Base-by-base conservation (phyloP, 2,329 filamentous ascomycete species). In the Colletotrichum cordylinicola region DNA sequence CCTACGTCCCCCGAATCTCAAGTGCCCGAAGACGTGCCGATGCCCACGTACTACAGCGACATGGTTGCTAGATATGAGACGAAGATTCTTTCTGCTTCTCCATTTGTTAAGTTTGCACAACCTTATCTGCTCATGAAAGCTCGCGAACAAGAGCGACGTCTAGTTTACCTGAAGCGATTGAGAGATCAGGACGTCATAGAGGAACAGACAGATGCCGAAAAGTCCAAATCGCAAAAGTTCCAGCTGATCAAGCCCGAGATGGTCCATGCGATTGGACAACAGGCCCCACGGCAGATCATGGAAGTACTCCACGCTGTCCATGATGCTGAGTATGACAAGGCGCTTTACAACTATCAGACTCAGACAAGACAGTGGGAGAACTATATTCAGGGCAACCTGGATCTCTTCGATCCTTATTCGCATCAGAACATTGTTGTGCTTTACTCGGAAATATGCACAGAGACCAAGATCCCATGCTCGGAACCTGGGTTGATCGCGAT, bases 301-400 rank as follows among this genome's bases (percentile, higher is more conserved):
- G 96, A 98, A 80, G 95, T 98, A 65, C 87, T 99, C 8, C 96
- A 97, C 82, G 97, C 97, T 27, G 96, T 98, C 15, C 96, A 98
- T 83, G 95, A 98, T 82, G 96, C 96, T 3, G 97, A 99, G 83
- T 98, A 98, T 80, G 96, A 99, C 83, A 98, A 97, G 84, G 96
- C 96, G 2, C 86, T 98, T 39, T 95, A 98, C 84, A 96, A 96
- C 80, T 99, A 98, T 82, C 92, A 96, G 83, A 98, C 95, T 0
- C 96, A 98, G 82, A 98, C 96, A 72, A 92, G 95, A 35, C 96
- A 98, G 79, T 99, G 97, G 97, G 97, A 99, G 82, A 95, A 95
- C 33, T 98, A 98, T 80, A 93, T 98, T 27, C 93, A 96, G 67
- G 95, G 95, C 16, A 98, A 97, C 79, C 88, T 94, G 37, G 94